These are phyloP conservation scores for Xylariaceae sp. DNA, from an alignment of 2,329 filamentous ascomycete genomes.

Conservation along the genomic window DNA sequence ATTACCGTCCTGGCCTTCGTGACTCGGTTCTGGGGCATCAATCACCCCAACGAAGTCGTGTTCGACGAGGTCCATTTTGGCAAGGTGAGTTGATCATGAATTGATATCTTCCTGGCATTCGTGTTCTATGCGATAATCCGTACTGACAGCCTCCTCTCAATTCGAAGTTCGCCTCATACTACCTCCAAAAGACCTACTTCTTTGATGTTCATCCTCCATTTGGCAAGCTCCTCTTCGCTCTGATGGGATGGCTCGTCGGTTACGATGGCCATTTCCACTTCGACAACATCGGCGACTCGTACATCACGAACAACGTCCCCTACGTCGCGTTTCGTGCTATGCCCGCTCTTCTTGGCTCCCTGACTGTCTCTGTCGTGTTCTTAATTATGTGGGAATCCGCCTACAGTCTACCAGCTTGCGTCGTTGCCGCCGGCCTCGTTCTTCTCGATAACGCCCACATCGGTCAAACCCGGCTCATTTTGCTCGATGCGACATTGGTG, in stretches of 20 bases:
- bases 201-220: conserved; percentile 99
- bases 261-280: conserved; percentile 97
- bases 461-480: conserved; percentile 89
- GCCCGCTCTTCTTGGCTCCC: conserved; percentile 82
- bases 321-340: conserved; percentile 94
- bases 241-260: conserved; percentile 95
- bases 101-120: neutral
- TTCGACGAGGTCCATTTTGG: conserved; percentile 99
- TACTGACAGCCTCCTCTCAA: conserved; percentile 15
- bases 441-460: conserved; percentile 98
- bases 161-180: conserved; percentile 65
- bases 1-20: conserved; percentile 81
- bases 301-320: conserved; percentile 93
- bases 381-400: conserved; percentile 99
- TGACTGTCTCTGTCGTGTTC: conserved; percentile 92
- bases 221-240: conserved; percentile 93
- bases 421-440: conserved; percentile 78
- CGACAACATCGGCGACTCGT: conserved; percentile 98
- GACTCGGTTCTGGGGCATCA: conserved; percentile 94
- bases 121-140: neutral
- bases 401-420: conserved; percentile 88
- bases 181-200: conserved; percentile 96
- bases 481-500: conserved; percentile 89
- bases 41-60: conserved; percentile 91
- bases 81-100: conserved; percentile 62